Conservation (phyloP, 108 stramenopile genomes). For the Cyclotella kingstonii region DNA sequence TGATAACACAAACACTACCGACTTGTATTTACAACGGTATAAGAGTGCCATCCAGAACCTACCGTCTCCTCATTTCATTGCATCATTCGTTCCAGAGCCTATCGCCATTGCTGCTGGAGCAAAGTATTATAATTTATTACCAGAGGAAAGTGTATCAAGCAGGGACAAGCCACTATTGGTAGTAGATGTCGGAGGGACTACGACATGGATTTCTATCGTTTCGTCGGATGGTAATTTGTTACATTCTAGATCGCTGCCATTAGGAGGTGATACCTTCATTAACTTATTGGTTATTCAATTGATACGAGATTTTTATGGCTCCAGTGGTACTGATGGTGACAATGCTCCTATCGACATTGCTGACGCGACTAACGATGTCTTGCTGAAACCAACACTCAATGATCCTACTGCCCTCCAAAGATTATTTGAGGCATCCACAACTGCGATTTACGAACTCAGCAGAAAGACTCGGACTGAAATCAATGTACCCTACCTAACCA, state of each 20-base stretch:
- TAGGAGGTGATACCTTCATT: conserved; percentile 70
- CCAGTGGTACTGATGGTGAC: conserved; percentile 7
- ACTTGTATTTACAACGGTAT: conserved; percentile 10
- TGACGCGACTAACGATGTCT: neutral
- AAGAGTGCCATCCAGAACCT: conserved; percentile 9
- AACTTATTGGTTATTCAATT: conserved; percentile 54
- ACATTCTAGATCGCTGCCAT: conserved; percentile 32
- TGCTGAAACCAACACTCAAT: conserved; percentile 19
- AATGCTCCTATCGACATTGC: conserved; percentile 16
- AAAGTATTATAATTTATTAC: conserved; percentile 48
- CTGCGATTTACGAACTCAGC: conserved; percentile 59
- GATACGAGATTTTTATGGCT: conserved; percentile 32
- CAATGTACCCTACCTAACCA: conserved; percentile 73
- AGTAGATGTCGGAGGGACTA: conserved; percentile 66
- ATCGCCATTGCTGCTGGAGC: conserved; percentile 76
- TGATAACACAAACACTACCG: too few relatives aligned
- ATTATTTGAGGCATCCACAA: conserved; percentile 36
- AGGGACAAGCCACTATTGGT: conserved; percentile 48
- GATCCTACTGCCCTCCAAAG: conserved; percentile 40
- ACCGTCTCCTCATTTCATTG: conserved; percentile 26
- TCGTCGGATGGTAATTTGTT: conserved; percentile 34
- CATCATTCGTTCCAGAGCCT: conserved; percentile 59
- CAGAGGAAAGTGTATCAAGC: conserved; percentile 11
- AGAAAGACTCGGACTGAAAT: conserved; percentile 53
- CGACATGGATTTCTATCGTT: conserved; percentile 57